Base-by-base conservation (phyloP, 441 rosid genomes). In the Lepidium campestre region DNA sequence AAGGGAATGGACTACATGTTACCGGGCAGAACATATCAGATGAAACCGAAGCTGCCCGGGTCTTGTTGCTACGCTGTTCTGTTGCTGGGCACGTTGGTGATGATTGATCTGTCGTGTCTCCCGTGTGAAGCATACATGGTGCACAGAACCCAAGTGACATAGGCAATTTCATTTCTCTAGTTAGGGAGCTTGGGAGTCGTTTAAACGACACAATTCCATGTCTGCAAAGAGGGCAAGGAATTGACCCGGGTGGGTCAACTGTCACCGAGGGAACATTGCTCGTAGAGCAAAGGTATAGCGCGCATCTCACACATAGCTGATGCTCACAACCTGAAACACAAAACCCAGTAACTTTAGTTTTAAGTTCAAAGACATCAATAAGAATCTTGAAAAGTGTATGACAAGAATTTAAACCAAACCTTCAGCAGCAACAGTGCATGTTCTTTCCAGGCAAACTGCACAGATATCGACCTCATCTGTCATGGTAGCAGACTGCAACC, bases 151-250 rank as follows among this genome's bases (percentile, higher is more conserved):
- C 93, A 3, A 94, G 93, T n/a, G 93, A 84, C 34, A 84, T 42
- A 19, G 86, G 84, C 45, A 84, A 82, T 75, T 86, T 91, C 57
- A 77, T 78, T 78, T 82, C 96, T 72, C 75, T 87, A 11, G 74
- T 78, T 0, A 78, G 78, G 57, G 90, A 91, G 62, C 96, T 86
- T 0, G 97, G 91, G 54, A 89, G 69, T 65, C 86, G 86, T 41
- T 72, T 66, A n/a, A 94, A 94, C 22, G 93, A 85, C 10, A 84
- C 84, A 49, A 91, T 88, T 39, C 94, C 88, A 6, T 86, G 88
- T 75, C 99, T 83, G 67, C 99, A 94, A 25, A 94, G 92, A 54
- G 97, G 97, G 70, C 99, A 94, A 6, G 99, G 96, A 46, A 94
- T 86, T 37, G 96, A 86, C 6, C 99, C 99, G 1, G 87, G 85